These are phyloP conservation scores for Orbilia quercus DNA, from an alignment of 2,329 filamentous ascomycete genomes.

Conservation along the genomic window DNA sequence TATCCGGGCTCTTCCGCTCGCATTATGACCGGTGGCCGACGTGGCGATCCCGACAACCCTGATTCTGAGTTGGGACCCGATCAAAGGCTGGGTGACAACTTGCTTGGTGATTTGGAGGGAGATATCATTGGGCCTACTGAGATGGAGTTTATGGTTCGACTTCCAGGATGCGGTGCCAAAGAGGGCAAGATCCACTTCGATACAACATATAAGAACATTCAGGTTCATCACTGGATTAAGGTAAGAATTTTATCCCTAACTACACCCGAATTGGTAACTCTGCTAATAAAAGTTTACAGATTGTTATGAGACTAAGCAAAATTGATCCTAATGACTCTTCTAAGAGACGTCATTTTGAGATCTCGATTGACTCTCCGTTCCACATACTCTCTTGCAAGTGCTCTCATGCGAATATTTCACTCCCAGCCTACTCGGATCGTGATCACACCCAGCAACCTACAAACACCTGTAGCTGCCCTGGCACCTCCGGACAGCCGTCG, in stretches of 20 bases:
- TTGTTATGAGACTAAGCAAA: slow-evolving; percentile 91
- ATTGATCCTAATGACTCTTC: slow-evolving; percentile 79
- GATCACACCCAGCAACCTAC: slow-evolving; percentile 64
- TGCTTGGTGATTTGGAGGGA: slow-evolving; percentile 81
- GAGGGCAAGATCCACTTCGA: slow-evolving; percentile 85
- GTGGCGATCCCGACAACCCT: slow-evolving; percentile 63
- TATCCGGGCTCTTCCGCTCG: slow-evolving; percentile 81
- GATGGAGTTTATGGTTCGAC: slow-evolving; percentile 91
- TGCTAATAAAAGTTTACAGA: slow-evolving; percentile 67
- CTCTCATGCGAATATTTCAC: slow-evolving; percentile 86
- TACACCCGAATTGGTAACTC: slow-evolving; percentile 8
- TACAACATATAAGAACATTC: slow-evolving; percentile 92
- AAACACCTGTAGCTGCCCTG: slow-evolving; percentile 62
- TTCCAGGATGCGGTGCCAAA: slow-evolving; percentile 89
- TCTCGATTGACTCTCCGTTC: slow-evolving; percentile 94
- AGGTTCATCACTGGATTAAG: slow-evolving; percentile 97
- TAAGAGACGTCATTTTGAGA: slow-evolving; percentile 90
- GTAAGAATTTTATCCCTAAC: slow-evolving; percentile 66
- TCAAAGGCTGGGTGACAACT: slow-evolving; percentile 68
- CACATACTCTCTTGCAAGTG: slow-evolving; percentile 92
- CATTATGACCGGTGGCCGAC: slow-evolving; percentile 81
- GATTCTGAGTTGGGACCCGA: slow-evolving; percentile 47
- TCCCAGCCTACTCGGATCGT: slow-evolving; percentile 80
- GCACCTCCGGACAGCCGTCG: slow-evolving; percentile 66
- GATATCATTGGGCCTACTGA: slow-evolving; percentile 90